Conservation (phyloP, 2,329 filamentous ascomycete species). For the Monosporascus ibericus region DNA sequence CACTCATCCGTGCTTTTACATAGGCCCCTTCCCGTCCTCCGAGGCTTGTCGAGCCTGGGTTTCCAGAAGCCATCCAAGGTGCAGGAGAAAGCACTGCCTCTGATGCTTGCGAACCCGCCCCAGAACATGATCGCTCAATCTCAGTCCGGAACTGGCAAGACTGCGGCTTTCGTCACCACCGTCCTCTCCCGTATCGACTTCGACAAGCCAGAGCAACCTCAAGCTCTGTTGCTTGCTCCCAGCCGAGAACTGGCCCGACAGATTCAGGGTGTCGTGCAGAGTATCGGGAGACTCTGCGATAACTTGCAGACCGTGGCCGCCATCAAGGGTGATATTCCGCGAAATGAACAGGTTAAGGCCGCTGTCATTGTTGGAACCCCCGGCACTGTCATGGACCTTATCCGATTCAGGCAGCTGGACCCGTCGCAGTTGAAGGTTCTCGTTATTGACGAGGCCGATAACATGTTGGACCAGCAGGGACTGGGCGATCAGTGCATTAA, state of each 20-base stretch:
- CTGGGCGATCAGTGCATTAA: constrained; percentile 91
- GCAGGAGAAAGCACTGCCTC: constrained; percentile 86
- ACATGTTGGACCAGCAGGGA: constrained; percentile 95
- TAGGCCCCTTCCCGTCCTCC: constrained; percentile 45
- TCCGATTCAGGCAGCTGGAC: constrained; percentile 71
- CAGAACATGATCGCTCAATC: constrained; percentile 96
- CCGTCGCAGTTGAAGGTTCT: constrained; percentile 68
- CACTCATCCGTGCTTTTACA: constrained; percentile 1
- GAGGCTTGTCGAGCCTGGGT: constrained; percentile 73
- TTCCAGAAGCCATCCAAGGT: constrained; percentile 97
- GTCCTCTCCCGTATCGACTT: constrained; percentile 83
- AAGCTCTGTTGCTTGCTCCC: constrained; percentile 84
- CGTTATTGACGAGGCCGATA: constrained; percentile 95
- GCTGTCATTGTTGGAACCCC: constrained; percentile 90
- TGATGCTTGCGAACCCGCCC: constrained; percentile 82
- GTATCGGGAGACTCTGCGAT: constrained; percentile 79
- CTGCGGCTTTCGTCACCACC: constrained; percentile 90
- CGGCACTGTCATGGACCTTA: constrained; percentile 83
- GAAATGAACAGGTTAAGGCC: constrained; percentile 62
- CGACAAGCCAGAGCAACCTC: constrained; percentile 59
- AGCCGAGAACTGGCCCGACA: constrained; percentile 93
- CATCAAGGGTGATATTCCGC: constrained; percentile 69
- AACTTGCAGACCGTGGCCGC: constrained; percentile 73
- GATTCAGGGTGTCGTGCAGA: constrained; percentile 77
- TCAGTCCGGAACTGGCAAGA: constrained; percentile 98